These are phyloP conservation scores for Daldinia vernicosa DNA, from an alignment of 495 filamentous ascomycete species.

Conservation along the genomic window DNA sequence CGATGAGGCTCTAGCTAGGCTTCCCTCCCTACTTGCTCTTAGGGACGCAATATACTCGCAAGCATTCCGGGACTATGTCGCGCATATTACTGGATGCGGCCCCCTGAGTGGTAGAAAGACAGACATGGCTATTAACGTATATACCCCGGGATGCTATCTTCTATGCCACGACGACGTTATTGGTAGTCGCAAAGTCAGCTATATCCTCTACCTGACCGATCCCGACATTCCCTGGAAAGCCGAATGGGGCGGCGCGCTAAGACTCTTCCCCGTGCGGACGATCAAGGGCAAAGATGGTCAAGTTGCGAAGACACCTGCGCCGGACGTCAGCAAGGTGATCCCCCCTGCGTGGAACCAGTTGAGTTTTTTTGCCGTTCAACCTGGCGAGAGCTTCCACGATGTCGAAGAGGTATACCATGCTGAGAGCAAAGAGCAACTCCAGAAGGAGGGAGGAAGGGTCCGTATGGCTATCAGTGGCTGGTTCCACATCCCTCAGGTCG, in stretches of 20 bases:
- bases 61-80: conserved; percentile 87
- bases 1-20: conserved; percentile 76
- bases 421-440: conserved; percentile 57
- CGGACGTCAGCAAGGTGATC: conserved; percentile 78
- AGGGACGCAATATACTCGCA: conserved; percentile 93
- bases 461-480: conserved; percentile 99
- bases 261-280: conserved; percentile 80
- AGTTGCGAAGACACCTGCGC: conserved; percentile 74
- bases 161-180: conserved; percentile 99
- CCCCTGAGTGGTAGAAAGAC: conserved; percentile 92
- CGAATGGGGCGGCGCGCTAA: conserved; percentile 92
- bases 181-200: conserved; percentile 89
- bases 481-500: conserved; percentile 97
- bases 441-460: conserved; percentile 73
- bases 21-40: conserved; percentile 85
- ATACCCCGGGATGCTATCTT: conserved; percentile 94
- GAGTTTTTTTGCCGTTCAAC: conserved; percentile 97
- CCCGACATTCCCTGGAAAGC: conserved; percentile 90
- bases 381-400: conserved; percentile 96
- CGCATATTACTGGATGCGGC: conserved; percentile 82
- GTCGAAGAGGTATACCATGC: conserved; percentile 95
- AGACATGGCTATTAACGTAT: conserved; percentile 99
- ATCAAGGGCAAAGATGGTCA: conserved; percentile 73
- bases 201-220: conserved; percentile 95
- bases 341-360: conserved; percentile 97